A percentile compares a stretch with the other conserved stretches of the same genome.
Conservation (phyloP, 306 rosid species). For the Malus sylvestris region DNA sequence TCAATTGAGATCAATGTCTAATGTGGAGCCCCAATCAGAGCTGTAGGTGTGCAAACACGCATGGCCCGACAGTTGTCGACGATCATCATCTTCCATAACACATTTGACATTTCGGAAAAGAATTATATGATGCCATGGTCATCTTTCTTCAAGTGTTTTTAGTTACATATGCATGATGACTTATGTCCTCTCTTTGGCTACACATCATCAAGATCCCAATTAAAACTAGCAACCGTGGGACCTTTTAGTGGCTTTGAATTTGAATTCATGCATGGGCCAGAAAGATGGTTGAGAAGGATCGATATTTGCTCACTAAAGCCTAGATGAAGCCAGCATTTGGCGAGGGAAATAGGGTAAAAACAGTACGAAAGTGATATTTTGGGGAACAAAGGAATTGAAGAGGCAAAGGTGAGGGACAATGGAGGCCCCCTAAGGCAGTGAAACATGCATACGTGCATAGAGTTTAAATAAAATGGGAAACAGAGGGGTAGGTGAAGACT, state of each 20-base stretch:
- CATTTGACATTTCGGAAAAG: slow-evolving; percentile 20
- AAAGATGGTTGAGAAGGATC: not conserved
- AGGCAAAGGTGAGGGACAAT: not conserved
- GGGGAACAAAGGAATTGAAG: not conserved
- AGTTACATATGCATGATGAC: slow-evolving; percentile 3
- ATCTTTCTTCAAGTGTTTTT: slow-evolving; percentile 12
- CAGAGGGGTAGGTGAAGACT: not conserved
- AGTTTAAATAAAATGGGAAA: not conserved
- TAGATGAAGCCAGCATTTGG: not conserved
- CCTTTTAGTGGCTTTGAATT: not conserved
- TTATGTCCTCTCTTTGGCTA: slow-evolving; percentile 9
- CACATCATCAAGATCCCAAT: slow-evolving; percentile 22
- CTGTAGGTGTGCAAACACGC: slow-evolving; percentile 1
- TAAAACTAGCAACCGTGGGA: not conserved
- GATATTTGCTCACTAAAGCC: not conserved
- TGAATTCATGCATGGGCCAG: not conserved
- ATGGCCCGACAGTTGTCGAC: slow-evolving; percentile 21
- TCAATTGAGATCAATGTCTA: not conserved
- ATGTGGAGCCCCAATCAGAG: slow-evolving; percentile 16
- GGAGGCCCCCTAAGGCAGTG: slow-evolving; percentile 1
- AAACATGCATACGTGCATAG: not conserved
- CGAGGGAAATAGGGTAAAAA: not conserved
- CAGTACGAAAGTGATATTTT: not conserved
- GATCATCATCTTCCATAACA: not conserved
- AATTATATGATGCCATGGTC: not conserved